A percentile compares a stretch with the other conserved stretches of the same genome.
Conservation (phyloP, 257 asterid species). For the Ajuga chamaepitys region DNA sequence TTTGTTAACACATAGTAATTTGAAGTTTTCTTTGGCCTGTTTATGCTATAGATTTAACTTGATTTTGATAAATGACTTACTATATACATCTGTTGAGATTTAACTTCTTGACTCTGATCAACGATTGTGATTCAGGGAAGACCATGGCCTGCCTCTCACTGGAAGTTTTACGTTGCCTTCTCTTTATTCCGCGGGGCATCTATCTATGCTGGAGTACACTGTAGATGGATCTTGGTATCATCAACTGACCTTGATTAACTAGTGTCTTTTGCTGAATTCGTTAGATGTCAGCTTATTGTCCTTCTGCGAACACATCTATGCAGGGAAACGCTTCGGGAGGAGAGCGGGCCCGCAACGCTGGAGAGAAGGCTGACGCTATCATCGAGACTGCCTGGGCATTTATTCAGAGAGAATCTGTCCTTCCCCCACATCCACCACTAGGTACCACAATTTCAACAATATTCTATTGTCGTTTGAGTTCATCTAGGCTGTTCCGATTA, state of each 20-base stretch:
- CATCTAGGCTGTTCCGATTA: neutral
- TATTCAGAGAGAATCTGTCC: slow-evolving; percentile 58
- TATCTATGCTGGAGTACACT: slow-evolving; percentile 80
- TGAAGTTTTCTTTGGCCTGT: too few species aligned
- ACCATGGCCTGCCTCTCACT: slow-evolving; percentile 77
- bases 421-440: slow-evolving; percentile 58
- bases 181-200: slow-evolving; percentile 92
- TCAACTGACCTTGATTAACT: slow-evolving; percentile 11
- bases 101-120: slow-evolving; percentile 12
- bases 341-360: slow-evolving; percentile 71
- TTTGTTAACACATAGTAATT: too few species aligned
- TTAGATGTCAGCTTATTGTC: neutral
- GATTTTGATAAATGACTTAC: neutral
- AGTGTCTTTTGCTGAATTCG: neutral
- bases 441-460: slow-evolving; percentile 31
- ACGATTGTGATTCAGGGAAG: slow-evolving; percentile 52
- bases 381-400: slow-evolving; percentile 62
- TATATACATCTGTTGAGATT: neutral
- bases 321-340: slow-evolving; percentile 99
- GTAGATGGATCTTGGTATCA: slow-evolving; percentile 79
- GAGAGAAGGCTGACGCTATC: slow-evolving; percentile 56
- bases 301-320: slow-evolving; percentile 12
- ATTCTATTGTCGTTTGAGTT: slow-evolving; percentile 3
- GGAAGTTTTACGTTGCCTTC: slow-evolving; percentile 93
- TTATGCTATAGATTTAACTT: too few species aligned